Conservation (phyloP, 805 yeast genomes). For the Myxozyma udenii region DNA sequence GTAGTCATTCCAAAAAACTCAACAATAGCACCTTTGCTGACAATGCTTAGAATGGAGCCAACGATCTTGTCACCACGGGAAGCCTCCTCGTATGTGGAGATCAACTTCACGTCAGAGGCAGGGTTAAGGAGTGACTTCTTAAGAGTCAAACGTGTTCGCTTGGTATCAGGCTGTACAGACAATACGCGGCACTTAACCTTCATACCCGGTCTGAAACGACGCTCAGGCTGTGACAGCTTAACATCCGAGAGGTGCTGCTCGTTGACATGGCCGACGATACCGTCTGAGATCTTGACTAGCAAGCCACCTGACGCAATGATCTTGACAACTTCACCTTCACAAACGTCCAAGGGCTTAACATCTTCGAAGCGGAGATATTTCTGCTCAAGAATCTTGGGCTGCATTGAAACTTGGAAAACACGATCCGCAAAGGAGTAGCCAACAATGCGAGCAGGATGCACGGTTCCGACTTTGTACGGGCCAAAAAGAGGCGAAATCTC, state of each 20-base stretch:
- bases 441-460: conserved; percentile 72
- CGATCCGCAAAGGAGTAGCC: conserved; percentile 69
- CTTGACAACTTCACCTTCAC: conserved; percentile 55
- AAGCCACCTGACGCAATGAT: conserved; percentile 66
- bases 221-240: conserved; percentile 81
- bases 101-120: conserved; percentile 35
- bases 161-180: conserved; percentile 45
- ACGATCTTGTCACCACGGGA: conserved; percentile 53
- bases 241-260: conserved; percentile 77
- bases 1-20: conserved; percentile 74
- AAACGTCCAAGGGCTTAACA: conserved; percentile 68
- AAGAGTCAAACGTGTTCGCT: conserved; percentile 61
- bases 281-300: conserved; percentile 58
- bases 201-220: conserved; percentile 82
- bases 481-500: conserved; percentile 34
- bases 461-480: conserved; percentile 57
- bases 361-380: conserved; percentile 67
- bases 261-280: conserved; percentile 70
- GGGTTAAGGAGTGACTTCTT: conserved; percentile 76
- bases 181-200: conserved; percentile 75
- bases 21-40: conserved; percentile 75
- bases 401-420: conserved; percentile 62
- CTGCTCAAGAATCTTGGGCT: conserved; percentile 60
- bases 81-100: conserved; percentile 51
- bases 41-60: conserved; percentile 71